Percentiles rank a stretch among this genome's conserved stretches.
Conservation (phyloP, 1,284 basidiomycete species). For the Mrakiaceae sp. region DNA sequence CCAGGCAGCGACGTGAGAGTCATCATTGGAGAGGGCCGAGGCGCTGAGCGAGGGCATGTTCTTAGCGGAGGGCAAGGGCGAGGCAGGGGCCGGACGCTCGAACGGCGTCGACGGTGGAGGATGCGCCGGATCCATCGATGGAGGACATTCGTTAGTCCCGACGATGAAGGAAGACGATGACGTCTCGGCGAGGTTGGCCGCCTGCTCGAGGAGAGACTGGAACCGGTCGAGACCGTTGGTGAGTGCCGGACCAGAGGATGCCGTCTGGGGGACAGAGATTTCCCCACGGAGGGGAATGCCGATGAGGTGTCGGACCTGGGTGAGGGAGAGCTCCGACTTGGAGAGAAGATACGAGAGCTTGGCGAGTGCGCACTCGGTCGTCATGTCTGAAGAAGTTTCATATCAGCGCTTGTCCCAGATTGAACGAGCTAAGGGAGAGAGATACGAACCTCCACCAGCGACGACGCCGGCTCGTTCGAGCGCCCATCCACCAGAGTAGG, state of each 20-base stretch:
- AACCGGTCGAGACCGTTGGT: constrained; percentile 30
- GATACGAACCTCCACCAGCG: constrained; percentile 43
- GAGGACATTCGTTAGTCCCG: background rate
- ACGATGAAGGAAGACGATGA: constrained; percentile 26
- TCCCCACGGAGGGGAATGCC: constrained; percentile 73
- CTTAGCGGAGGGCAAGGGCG: background rate
- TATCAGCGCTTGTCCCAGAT: constrained; percentile 16
- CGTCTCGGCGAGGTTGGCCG: constrained; percentile 46
- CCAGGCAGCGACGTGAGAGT: constrained; percentile 49
- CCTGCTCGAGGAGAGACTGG: constrained; percentile 51
- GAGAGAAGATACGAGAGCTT: constrained; percentile 82
- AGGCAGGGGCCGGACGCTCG: background rate
- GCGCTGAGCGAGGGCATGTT: background rate
- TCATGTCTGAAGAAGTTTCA: constrained; percentile 57
- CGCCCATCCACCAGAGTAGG: constrained; percentile 67
- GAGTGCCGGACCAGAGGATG: constrained; percentile 21
- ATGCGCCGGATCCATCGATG: background rate
- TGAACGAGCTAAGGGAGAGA: constrained; percentile 18
- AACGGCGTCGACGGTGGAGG: too few species aligned
- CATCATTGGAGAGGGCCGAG: constrained; percentile 32
- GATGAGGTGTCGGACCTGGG: constrained; percentile 65
- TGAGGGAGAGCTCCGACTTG: constrained; percentile 58
- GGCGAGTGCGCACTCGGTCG: constrained; percentile 81
- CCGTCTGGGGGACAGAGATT: constrained; percentile 46
- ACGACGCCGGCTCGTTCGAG: constrained; percentile 62